Evolutionary conservation across 225 moss, liverwort and hornwort genomes (phyloP), one percentile per base, ranked within the genome.

Genomic region (Antitrichia curtipendula): DNA sequence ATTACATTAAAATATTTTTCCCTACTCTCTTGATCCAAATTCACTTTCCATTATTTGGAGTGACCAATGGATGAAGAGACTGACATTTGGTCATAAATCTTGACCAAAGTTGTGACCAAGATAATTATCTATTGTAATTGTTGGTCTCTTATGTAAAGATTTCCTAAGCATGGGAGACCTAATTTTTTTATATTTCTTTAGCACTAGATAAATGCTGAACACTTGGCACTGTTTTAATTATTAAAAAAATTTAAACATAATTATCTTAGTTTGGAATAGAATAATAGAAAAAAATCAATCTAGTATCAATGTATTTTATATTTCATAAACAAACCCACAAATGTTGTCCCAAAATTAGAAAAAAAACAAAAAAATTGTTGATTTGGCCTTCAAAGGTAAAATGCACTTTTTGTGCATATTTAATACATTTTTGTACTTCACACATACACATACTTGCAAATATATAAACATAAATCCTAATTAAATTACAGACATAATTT

Each of bases 11-110:
- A 31, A 47, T 23, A 1, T 29, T 29, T 16, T 10, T 4, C 0
- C 18, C 2, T 0, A 0, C 0, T 6, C 31, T 11, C 3, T 1
- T 7, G 1, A 7, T 31, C 10, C 2, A 13, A 49, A 0, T 31
- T 73, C 11, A 47, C 18, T 73, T 10, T 73, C 7, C 2, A 17
- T 7, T 10, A 31, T 47, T 47, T 47, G 29, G 0, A 1, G 7
- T 73, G 18, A 47, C 11, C 4, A 18, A 31, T 47, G 1, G 7
- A 73, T 73, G 29, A 47, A 31, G 2, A 47, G 18, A 47, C 19
- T 29, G 47, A 31, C 4, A 29, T 1, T 68, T 38, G 13, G 23
- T 23, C 18, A 47, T 29, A 11, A 29, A 47, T 31, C 31, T 29
- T 47, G 12, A 73, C 7, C 11, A 47, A 18, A 73, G 1, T 47